Percentiles rank a stretch among this genome's conserved stretches.
Evolutionary conservation across 805 yeast species (phyloP).

Genomic region (Starmerella sirachaensis): DNA sequence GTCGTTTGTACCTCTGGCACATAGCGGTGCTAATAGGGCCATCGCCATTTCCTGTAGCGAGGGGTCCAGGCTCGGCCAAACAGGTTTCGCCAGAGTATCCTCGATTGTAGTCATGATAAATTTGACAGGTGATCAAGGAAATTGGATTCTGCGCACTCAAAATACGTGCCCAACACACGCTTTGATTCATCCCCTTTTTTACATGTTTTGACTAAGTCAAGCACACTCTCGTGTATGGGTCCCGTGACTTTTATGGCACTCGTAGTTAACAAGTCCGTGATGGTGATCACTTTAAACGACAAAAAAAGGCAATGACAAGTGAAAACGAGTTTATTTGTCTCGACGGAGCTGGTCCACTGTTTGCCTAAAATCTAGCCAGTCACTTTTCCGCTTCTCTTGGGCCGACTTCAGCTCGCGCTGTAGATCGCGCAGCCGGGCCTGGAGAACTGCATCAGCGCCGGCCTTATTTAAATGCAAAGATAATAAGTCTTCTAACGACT

Average conservation of each 20-base stretch:
- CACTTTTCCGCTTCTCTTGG: conserved; percentile 20
- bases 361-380: conserved; percentile 16
- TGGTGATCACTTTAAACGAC: no score
- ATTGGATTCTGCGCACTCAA: no score
- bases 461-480: conserved; percentile 11
- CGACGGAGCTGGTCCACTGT: no score
- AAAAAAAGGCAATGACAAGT: neutral
- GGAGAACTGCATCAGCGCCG: conserved; percentile 21
- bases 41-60: conserved; percentile 9
- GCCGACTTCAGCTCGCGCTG: conserved; percentile 15
- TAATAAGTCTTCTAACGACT: conserved; percentile 15
- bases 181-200: no score
- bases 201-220: no score
- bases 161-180: no score
- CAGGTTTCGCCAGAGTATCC: conserved; percentile 21
- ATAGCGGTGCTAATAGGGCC: conserved; percentile 2
- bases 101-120: conserved; percentile 8
- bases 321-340: neutral
- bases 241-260: no score
- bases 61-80: conserved; percentile 19
- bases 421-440: conserved; percentile 18
- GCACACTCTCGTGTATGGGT: no score
- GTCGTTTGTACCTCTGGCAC: conserved; percentile 10
- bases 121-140: no score
- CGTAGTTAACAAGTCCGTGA: no score